Evolutionary conservation across 192 early-diverging fungal species (phyloP).

Genomic region (Anaeromyces robustus): DNA sequence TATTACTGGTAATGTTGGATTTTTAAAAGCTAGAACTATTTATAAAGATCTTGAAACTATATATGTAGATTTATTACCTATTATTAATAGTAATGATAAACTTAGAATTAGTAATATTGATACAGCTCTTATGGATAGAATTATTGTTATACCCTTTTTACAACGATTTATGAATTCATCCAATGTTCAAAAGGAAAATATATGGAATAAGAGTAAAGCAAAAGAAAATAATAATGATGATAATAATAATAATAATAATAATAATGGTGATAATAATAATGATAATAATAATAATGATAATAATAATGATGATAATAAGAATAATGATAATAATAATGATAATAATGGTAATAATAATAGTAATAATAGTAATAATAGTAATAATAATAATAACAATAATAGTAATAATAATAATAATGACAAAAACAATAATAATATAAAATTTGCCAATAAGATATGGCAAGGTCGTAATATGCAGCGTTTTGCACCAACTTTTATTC

Average conservation of each 20-base stretch:
- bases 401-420: no score
- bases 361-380: no score
- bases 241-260: no score
- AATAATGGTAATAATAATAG: no score
- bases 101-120: not conserved
- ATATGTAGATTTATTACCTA: not conserved
- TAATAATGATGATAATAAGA: no score
- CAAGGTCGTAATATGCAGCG: not conserved
- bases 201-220: no score
- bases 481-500: not conserved
- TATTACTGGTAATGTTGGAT: not conserved
- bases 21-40: not conserved
- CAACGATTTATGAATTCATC: not conserved
- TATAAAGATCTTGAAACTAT: not conserved
- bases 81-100: not conserved
- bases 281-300: no score
- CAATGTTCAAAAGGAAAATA: not conserved
- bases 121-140: not conserved
- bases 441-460: not conserved
- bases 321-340: no score
- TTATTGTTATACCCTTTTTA: not conserved
- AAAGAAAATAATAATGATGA: no score
- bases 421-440: not conserved
- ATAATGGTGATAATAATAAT: no score
- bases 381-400: no score